phyloP scores from a whole-genome alignment of 2,329 filamentous ascomycete species.

The Neopestalotiopsis sp. region DNA sequence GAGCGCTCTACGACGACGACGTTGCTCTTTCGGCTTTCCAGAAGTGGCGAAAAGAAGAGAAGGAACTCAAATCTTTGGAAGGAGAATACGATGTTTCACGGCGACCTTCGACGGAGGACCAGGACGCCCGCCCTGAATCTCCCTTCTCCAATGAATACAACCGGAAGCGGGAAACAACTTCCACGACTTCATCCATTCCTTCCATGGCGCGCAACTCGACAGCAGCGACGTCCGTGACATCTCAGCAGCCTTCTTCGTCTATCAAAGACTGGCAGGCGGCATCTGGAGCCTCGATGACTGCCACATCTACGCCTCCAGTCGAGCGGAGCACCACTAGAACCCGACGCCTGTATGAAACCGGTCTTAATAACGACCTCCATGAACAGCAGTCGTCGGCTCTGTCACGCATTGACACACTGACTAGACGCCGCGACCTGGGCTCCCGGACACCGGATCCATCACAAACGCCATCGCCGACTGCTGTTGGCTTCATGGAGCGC shows the following conservation, averaged over 20 bases:
- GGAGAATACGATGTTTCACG: slow-evolving; percentile 41
- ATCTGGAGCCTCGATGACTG: slow-evolving; percentile 41
- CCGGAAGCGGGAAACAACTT: slow-evolving; percentile 83
- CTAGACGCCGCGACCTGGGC: slow-evolving; percentile 62
- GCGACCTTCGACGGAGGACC: slow-evolving; percentile 43
- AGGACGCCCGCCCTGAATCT: slow-evolving; percentile 53
- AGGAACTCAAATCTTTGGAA: slow-evolving; percentile 49
- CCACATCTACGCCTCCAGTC: slow-evolving; percentile 46
- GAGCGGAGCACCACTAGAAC: slow-evolving; percentile 74
- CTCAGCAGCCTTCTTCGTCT: slow-evolving; percentile 62
- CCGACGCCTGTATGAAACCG: slow-evolving; percentile 82
- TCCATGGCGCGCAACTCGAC: slow-evolving; percentile 78
- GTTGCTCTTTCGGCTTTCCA: slow-evolving; percentile 84
- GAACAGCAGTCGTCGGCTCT: slow-evolving; percentile 80
- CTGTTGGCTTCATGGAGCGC: slow-evolving; percentile 49
- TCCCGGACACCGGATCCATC: slow-evolving; percentile 56
- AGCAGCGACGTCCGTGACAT: slow-evolving; percentile 86
- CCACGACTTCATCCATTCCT: slow-evolving; percentile 75
- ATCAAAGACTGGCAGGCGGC: slow-evolving; percentile 55
- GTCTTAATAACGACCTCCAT: slow-evolving; percentile 77
- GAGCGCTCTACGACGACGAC: slow-evolving; percentile 84
- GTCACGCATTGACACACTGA: slow-evolving; percentile 80
- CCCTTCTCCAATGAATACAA: slow-evolving; percentile 68
- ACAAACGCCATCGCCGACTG: slow-evolving; percentile 52
- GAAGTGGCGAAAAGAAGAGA: slow-evolving; percentile 68